A percentile compares a stretch with the other conserved stretches of the same genome.
Evolutionary conservation across 164 flowering plant genomes (phyloP).

Genomic region (Piper longum): DNA sequence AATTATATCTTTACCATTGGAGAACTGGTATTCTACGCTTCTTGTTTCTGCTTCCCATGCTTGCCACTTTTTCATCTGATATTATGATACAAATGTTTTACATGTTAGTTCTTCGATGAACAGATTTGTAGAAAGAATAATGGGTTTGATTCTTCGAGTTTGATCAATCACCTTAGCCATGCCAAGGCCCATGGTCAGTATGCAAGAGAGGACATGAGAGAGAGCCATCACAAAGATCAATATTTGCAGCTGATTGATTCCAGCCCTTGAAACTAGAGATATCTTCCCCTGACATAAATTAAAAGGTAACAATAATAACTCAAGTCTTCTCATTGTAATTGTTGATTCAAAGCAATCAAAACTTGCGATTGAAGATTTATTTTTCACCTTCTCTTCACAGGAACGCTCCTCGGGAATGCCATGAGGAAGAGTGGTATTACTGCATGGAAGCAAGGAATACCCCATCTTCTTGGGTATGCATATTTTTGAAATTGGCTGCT

Average conservation of each 20-base stretch:
- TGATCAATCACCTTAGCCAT: constrained; percentile 32
- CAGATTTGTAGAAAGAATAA: too few species aligned
- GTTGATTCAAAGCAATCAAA: neutral
- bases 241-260: constrained; percentile 26
- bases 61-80: constrained; percentile 48
- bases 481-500: constrained; percentile 35
- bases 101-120: too few species aligned
- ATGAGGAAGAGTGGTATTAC: neutral
- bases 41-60: constrained; percentile 60
- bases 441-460: constrained; percentile 43
- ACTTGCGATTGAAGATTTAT: too few species aligned
- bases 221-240: constrained; percentile 38
- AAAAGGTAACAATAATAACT: neutral
- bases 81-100: too few species aligned
- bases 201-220: constrained; percentile 28
- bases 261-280: constrained; percentile 34
- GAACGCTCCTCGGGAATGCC: constrained; percentile 28
- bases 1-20: constrained; percentile 24
- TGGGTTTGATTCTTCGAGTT: too few species aligned
- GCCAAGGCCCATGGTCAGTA: constrained; percentile 44
- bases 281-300: constrained; percentile 31
- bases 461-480: constrained; percentile 34
- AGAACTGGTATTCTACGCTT: constrained; percentile 37
- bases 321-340: neutral
- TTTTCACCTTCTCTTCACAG: constrained; percentile 25